phyloP scores from a whole-genome alignment of 768 basidiomycete species.

The Boletus sp. region DNA sequence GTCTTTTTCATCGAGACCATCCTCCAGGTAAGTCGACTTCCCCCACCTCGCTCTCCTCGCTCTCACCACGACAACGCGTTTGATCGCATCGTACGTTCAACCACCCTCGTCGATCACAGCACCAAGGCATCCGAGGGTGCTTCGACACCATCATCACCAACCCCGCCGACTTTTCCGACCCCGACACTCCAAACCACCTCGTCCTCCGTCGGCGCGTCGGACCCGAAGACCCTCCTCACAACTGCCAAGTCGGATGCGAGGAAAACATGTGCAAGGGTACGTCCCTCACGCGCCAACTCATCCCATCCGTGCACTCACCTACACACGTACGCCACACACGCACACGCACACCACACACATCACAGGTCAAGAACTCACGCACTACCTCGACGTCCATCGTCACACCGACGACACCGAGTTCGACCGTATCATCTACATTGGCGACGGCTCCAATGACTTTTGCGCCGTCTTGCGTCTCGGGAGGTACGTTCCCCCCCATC shows the following conservation, averaged over 20 bases:
- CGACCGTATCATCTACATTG: slow-evolving; percentile 84
- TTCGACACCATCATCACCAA: slow-evolving; percentile 91
- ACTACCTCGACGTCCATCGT: slow-evolving; percentile 56
- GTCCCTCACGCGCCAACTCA: too few relatives aligned
- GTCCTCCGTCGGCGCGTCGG: slow-evolving; percentile 73
- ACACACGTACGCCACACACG: too few relatives aligned
- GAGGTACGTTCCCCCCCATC: slow-evolving; percentile 39
- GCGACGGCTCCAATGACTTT: slow-evolving; percentile 94
- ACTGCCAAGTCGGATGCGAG: slow-evolving; percentile 83
- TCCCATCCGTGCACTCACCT: too few relatives aligned
- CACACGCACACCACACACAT: too few relatives aligned
- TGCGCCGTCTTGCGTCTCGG: slow-evolving; percentile 84
- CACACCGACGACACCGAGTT: slow-evolving; percentile 48
- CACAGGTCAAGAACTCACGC: slow-evolving; percentile 87
- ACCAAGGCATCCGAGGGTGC: slow-evolving; percentile 65
- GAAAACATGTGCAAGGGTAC: slow-evolving; percentile 98
- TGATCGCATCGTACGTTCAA: too few relatives aligned
- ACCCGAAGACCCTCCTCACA: slow-evolving; percentile 74
- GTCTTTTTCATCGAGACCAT: slow-evolving; percentile 88
- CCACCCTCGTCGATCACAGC: slow-evolving; percentile 40
- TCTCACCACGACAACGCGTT: too few relatives aligned
- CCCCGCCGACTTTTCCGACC: slow-evolving; percentile 76
- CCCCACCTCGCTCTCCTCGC: too few relatives aligned
- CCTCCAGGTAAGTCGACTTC: slow-evolving; percentile 54
- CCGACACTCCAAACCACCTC: slow-evolving; percentile 60